A percentile compares a stretch with the other conserved stretches of the same genome.
These are phyloP conservation scores for Nothophaeocryptopus gaeumannii DNA, from an alignment of 2,329 filamentous ascomycete genomes.

Conservation along the genomic window DNA sequence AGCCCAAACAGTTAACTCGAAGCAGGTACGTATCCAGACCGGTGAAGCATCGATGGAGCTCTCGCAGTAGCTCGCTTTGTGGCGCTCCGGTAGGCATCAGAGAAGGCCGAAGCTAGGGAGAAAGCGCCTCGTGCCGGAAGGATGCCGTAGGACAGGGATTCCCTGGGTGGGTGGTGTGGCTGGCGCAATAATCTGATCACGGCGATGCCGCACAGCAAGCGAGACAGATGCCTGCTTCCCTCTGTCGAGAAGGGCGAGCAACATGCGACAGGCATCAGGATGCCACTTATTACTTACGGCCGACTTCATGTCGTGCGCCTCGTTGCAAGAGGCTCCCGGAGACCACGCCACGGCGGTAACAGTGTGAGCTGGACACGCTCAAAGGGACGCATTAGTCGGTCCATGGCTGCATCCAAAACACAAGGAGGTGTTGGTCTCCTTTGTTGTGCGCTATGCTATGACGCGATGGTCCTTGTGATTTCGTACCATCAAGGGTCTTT, in stretches of 20 bases:
- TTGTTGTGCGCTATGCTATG: not conserved
- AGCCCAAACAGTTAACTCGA: not conserved
- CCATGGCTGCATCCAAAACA: not conserved
- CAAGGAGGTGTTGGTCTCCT: not conserved
- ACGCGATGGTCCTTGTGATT: not conserved
- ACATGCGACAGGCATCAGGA: not conserved
- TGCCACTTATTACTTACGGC: not conserved
- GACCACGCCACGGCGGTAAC: conserved; percentile 4
- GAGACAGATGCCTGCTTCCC: not conserved
- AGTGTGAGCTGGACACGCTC: not conserved
- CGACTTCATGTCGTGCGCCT: not conserved
- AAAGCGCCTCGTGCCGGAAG: conserved; percentile 1
- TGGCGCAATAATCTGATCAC: not conserved
- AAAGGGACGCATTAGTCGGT: too few relatives aligned
- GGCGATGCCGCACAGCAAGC: not conserved
- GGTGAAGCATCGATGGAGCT: not conserved
- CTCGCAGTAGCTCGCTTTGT: conserved; percentile 6
- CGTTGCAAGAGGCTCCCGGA: conserved; percentile 1
- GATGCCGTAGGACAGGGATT: not conserved
- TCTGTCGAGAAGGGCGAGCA: not conserved
- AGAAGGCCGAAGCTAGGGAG: not conserved
- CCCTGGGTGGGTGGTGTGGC: not conserved
- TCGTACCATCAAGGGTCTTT: not conserved
- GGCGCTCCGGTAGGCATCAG: not conserved
- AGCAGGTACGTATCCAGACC: conserved; percentile 6